Base-by-base conservation (phyloP, 257 asterid genomes). In the Ophiorrhiza pumila region DNA sequence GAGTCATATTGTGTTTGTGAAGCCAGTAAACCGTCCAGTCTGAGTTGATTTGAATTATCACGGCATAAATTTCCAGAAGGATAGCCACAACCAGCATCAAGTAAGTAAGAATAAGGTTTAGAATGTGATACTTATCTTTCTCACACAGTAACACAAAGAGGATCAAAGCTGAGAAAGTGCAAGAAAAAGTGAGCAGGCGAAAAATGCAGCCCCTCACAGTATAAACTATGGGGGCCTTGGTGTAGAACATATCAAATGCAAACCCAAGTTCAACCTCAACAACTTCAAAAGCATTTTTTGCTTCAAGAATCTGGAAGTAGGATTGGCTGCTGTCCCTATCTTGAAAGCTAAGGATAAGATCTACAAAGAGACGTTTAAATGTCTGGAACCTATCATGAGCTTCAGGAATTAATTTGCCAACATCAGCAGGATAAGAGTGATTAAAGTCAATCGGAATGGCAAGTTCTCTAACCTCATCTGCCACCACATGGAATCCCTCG, bases 291-390 rank as follows among this genome's bases (percentile, higher is more conserved):
- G 86, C 89, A 29, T 79, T 5, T 5, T 22, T 0, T 0, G 77
- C 17, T 0, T 12, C 0, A 34, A 77, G 80, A 5, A 0, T 4
- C 72, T 31, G 69, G 79, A 87, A 85, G 78, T 79, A 79, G 37
- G 64, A 71, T 52, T 8, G 74, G 78, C 89, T 85, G 69, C 68
- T 71, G 63, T 87, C 89, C 41, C 80, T 77, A 76, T 87, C 86
- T 52, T 87, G 86, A 74, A 83, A 84, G 22, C 92, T 87, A 23
- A 84, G 83, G 83, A 87, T 87, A 14, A 80, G 81, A 66, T 83
- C 87, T 1, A 83, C 89, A 69, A 87, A 87, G 27, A 84, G 82
- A 59, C 86, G 80, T 60, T 83, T 87, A 34, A 87, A 87, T 5
- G 68, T 87, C 75, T 77, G 76, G 65, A 82, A 79, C 27, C 65